Percentiles rank a stretch among this genome's conserved stretches.
Conservation (phyloP, 352 stramenopile species). For the Nothophytophthora sp. region DNA sequence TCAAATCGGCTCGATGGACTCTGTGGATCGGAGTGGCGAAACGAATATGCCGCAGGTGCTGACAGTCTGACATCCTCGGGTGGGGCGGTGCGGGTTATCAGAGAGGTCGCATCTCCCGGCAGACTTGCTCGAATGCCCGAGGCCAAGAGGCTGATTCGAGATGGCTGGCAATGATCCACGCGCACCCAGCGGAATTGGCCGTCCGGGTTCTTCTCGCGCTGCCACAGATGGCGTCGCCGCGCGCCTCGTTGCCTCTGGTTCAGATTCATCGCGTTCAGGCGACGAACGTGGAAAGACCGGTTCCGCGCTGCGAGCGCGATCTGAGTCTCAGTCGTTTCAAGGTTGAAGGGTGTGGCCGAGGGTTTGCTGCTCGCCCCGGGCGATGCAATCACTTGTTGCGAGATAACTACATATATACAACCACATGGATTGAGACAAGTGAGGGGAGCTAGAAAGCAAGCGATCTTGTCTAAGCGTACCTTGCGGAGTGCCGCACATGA, state of each 20-base stretch:
- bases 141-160: slow-evolving; percentile 64
- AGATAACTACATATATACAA: slow-evolving; percentile 51
- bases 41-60: slow-evolving; percentile 18
- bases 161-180: slow-evolving; percentile 65
- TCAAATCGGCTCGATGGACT: slow-evolving; percentile 7
- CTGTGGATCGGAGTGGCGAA: slow-evolving; percentile 5
- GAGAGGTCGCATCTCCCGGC: slow-evolving; percentile 46
- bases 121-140: slow-evolving; percentile 30
- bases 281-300: slow-evolving; percentile 77
- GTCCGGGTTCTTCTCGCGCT: slow-evolving; percentile 70
- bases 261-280: slow-evolving; percentile 81
- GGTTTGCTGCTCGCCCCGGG: slow-evolving; percentile 12
- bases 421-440: background rate
- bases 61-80: slow-evolving; percentile 21
- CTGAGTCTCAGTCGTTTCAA: slow-evolving; percentile 27
- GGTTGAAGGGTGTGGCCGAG: slow-evolving; percentile 27
- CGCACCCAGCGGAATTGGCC: slow-evolving; percentile 82
- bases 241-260: slow-evolving; percentile 78
- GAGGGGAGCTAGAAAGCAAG: background rate
- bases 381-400: slow-evolving; percentile 47
- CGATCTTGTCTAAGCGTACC: slow-evolving; percentile 16
- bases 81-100: slow-evolving; percentile 11
- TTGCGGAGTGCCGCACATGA: slow-evolving; percentile 84
- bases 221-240: slow-evolving; percentile 74
- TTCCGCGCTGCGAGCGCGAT: slow-evolving; percentile 56